Base-by-base conservation (phyloP, 176 grass and related monocot species). In the Ananas comosus region DNA sequence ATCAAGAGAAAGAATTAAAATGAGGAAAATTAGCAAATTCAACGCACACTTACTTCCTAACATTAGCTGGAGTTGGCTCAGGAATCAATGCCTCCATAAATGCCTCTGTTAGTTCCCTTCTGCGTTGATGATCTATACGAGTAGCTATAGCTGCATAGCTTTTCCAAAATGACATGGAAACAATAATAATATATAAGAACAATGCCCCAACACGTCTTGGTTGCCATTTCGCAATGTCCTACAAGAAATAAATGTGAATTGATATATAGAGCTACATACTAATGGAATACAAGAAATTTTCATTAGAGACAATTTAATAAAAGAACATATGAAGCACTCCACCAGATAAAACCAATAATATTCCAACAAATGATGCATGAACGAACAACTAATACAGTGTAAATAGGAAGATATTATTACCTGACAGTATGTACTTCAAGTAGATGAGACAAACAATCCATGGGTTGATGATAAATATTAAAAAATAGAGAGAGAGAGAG, bases 81-180 rank as follows among this genome's bases (percentile, higher is more conserved):
- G 78, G 78, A 73, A 80, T 80, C 70, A 80, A 72, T 67, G 78
- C 78, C 64, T 80, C 70, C 78, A 80, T 80, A 63, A 50, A 80
- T 29, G 69, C 70, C 21, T 80, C 78, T 42, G 78, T 80, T 50
- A 80, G 59, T 73, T 80, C 78, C 61, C 64, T 80, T 64, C 56
- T 77, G 18, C 53, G 67, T 13, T 50, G 75, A 69, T 2, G 33
- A 58, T 49, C 47, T 11, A 77, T 69, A 14, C 27, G 51, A 27
- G 64, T 59, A n/a, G 51, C 69, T 33, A 73, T 50, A 17, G 64
- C 51, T 24, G 18, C 51, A 51, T 66, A 72, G 49, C 48, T 73
- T 53, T 80, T 67, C n/a, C 29, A 64, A 67, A 65, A 69, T 58
- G 66, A 22, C 29, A 80, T 24, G 17, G 63, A 28, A 73, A 56